Evolutionary conservation across 2,329 filamentous ascomycete species (phyloP).

Genomic region (Diaporthe sp.): DNA sequence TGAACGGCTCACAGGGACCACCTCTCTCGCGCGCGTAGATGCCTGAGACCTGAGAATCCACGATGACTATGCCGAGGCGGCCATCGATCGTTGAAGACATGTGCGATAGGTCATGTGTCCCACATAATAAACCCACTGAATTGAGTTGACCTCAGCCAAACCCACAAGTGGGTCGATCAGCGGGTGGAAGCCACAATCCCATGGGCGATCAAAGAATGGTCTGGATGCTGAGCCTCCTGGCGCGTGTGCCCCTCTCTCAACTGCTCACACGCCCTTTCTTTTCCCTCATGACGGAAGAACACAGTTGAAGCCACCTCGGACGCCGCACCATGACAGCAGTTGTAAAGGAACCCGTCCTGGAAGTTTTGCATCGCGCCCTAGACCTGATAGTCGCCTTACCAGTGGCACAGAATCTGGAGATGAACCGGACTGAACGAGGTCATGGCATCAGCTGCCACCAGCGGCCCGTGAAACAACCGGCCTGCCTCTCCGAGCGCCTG

Average conservation of each 20-base stretch:
- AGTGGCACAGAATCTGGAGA: background rate
- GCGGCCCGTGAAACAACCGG: constrained; percentile 16
- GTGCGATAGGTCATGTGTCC: background rate
- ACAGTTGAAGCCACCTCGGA: background rate
- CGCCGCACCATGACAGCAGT: background rate
- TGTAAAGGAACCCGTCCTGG: background rate
- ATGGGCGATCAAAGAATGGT: background rate
- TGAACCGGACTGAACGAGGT: background rate
- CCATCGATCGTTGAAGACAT: background rate
- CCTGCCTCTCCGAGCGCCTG: constrained; percentile 3
- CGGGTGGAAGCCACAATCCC: background rate
- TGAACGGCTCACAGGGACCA: background rate
- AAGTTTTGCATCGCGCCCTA: background rate
- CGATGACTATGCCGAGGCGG: background rate
- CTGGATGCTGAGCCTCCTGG: background rate
- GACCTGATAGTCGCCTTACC: no score
- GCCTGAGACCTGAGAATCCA: background rate
- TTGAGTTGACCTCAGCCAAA: background rate
- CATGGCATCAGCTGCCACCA: background rate
- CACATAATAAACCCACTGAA: constrained; percentile 1
- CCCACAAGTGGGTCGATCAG: background rate
- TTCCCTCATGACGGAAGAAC: background rate
- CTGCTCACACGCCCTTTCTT: background rate
- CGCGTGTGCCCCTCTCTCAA: background rate
- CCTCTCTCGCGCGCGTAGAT: background rate